Evolutionary conservation across 805 yeast species (phyloP).

Genomic region (Saccharomyces kudriavzevii): DNA sequence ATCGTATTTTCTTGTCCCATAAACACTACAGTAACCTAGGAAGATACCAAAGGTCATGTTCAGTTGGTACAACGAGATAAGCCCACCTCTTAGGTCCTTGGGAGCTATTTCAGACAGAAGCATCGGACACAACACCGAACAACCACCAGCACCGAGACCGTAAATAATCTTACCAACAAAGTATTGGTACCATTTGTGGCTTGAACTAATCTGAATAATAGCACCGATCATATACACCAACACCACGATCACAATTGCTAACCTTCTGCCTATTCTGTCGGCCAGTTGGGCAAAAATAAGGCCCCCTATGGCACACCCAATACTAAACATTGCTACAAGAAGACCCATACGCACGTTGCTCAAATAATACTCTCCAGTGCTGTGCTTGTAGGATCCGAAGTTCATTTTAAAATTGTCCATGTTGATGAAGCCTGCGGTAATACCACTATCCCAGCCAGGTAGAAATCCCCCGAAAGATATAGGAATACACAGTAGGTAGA

Average conservation of each 20-base stretch:
- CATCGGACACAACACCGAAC: slow-evolving; percentile 62
- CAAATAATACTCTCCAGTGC: slow-evolving; percentile 36
- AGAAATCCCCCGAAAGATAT: slow-evolving; percentile 61
- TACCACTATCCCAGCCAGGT: slow-evolving; percentile 64
- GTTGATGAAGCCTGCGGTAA: slow-evolving; percentile 55
- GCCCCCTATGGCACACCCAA: slow-evolving; percentile 12
- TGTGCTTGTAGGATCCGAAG: slow-evolving; percentile 39
- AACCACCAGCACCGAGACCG: slow-evolving; percentile 64
- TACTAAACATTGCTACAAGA: slow-evolving; percentile 39
- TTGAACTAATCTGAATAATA: slow-evolving; percentile 47
- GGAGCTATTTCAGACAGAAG: slow-evolving; percentile 58
- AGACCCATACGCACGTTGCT: slow-evolving; percentile 41
- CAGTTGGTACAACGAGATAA: slow-evolving; percentile 52
- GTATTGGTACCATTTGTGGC: slow-evolving; percentile 24
- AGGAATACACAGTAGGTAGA: slow-evolving; percentile 25
- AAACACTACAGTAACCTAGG: slow-evolving; percentile 53
- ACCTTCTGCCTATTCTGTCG: slow-evolving; percentile 50
- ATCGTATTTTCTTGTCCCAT: slow-evolving; percentile 38
- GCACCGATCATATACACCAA: slow-evolving; percentile 50
- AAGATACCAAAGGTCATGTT: slow-evolving; percentile 54
- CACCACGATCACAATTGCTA: slow-evolving; percentile 47
- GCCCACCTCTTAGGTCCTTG: slow-evolving; percentile 52
- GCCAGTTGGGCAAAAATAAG: slow-evolving; percentile 45
- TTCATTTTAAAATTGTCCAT: slow-evolving; percentile 43
- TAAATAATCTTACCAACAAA: slow-evolving; percentile 46